Conservation (phyloP, 208 protist genomes). For the Strigomonas culicis region DNA sequence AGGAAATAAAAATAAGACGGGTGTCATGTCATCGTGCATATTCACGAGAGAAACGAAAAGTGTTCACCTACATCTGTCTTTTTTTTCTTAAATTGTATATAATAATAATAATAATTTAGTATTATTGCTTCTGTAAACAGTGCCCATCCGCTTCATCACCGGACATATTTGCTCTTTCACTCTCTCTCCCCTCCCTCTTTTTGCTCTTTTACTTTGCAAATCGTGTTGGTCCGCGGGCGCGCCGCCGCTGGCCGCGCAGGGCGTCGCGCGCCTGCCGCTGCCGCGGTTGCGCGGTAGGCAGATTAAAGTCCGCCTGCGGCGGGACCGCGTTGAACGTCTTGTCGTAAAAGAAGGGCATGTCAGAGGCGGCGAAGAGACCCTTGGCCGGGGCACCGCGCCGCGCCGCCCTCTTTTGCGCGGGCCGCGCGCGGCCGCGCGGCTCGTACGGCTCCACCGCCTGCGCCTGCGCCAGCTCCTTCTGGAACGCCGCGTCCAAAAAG, state of each 20-base stretch:
- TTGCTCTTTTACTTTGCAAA: conserved; percentile 1
- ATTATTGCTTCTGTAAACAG: not conserved
- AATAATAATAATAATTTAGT: conserved; percentile 17
- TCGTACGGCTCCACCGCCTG: conserved; percentile 48
- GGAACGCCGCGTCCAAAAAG: conserved; percentile 69
- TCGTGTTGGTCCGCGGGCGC: not conserved
- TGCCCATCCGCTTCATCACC: no score
- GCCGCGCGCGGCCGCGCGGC: conserved; percentile 31
- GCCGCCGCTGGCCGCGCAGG: conserved; percentile 12
- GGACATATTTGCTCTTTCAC: conserved; percentile 2
- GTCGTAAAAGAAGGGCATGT: conserved; percentile 77
- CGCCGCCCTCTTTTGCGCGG: conserved; percentile 10
- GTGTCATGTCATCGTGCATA: not conserved
- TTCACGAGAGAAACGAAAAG: no score
- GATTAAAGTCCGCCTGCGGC: conserved; percentile 56
- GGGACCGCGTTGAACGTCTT: conserved; percentile 54
- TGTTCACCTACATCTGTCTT: no score
- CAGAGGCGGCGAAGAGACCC: conserved; percentile 37
- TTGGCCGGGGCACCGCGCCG: conserved; percentile 15
- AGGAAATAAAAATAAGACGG: not conserved
- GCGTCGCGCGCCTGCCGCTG: conserved; percentile 22
- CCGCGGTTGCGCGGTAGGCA: conserved; percentile 49
- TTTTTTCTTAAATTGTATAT: conserved; percentile 10
- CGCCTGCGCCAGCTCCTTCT: conserved; percentile 55
- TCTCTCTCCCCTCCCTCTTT: conserved; percentile 4